Conservation (phyloP, 805 yeast genomes). For the Saccharomycopsis amapae region DNA sequence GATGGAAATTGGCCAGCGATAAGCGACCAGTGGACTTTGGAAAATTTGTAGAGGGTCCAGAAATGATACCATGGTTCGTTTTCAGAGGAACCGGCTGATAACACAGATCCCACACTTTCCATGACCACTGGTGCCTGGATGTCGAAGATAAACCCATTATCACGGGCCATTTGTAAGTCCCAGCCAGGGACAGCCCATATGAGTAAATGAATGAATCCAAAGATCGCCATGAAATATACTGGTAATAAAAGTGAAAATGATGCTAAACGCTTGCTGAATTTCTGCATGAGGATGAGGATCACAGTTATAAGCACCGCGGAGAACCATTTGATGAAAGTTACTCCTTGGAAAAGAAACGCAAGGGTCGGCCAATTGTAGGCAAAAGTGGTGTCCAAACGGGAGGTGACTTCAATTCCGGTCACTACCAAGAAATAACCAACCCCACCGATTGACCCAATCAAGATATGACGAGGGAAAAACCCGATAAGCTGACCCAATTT, state of each 20-base stretch:
- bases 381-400: slow-evolving; percentile 69
- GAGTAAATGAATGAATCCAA: slow-evolving; percentile 59
- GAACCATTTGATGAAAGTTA: slow-evolving; percentile 55
- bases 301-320: slow-evolving; percentile 61
- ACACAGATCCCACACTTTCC: slow-evolving; percentile 28
- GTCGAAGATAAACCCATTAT: slow-evolving; percentile 78
- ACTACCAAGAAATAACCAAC: slow-evolving; percentile 89
- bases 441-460: slow-evolving; percentile 97
- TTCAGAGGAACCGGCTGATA: background rate
- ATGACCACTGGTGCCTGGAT: background rate
- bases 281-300: slow-evolving; percentile 55
- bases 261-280: slow-evolving; percentile 37
- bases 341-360: slow-evolving; percentile 34
- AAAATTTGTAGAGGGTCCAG: slow-evolving; percentile 64
- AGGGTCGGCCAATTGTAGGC: slow-evolving; percentile 56
- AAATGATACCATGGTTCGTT: slow-evolving; percentile 65
- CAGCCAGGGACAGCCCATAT: slow-evolving; percentile 61
- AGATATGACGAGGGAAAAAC: slow-evolving; percentile 91
- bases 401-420: slow-evolving; percentile 89
- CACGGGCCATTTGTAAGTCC: slow-evolving; percentile 54
- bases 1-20: slow-evolving; percentile 72
- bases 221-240: slow-evolving; percentile 64
- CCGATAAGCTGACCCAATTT: slow-evolving; percentile 82
- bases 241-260: slow-evolving; percentile 69
- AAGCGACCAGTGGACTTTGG: slow-evolving; percentile 66